Evolutionary conservation across 1,284 basidiomycete genomes (phyloP).

Genomic region (Sanghuangporus sanghuang): DNA sequence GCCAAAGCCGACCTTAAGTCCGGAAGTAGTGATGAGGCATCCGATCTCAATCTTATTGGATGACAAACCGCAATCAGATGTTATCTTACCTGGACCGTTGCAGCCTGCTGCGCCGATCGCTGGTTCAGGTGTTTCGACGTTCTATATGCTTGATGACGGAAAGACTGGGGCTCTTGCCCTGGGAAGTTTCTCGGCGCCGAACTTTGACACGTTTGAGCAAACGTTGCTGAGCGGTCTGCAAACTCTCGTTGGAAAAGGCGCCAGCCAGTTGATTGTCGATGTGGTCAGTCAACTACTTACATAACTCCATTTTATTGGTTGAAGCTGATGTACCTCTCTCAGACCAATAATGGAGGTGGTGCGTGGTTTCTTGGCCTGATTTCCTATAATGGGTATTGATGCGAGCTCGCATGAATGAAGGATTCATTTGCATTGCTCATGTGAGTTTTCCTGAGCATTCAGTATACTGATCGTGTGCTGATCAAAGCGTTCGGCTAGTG

Average conservation of each 20-base stretch:
- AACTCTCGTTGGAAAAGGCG: slow-evolving; percentile 43
- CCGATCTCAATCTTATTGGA: slow-evolving; percentile 47
- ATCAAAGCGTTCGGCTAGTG: slow-evolving; percentile 34
- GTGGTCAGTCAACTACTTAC: slow-evolving; percentile 33
- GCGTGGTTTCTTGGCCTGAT: slow-evolving; percentile 16
- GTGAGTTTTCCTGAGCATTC: slow-evolving; percentile 30
- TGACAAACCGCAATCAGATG: slow-evolving; percentile 38
- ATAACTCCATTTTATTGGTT: not conserved
- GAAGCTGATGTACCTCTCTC: not conserved
- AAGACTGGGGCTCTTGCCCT: slow-evolving; percentile 54
- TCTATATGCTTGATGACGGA: slow-evolving; percentile 48
- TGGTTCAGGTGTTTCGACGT: slow-evolving; percentile 48
- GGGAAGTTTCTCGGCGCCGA: slow-evolving; percentile 49
- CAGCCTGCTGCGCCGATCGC: slow-evolving; percentile 36
- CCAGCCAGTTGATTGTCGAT: slow-evolving; percentile 51
- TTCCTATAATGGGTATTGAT: not conserved
- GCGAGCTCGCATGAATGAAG: slow-evolving; percentile 20
- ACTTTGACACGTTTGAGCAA: slow-evolving; percentile 37
- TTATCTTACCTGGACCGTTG: slow-evolving; percentile 44
- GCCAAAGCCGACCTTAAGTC: slow-evolving; percentile 38
- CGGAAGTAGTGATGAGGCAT: slow-evolving; percentile 34
- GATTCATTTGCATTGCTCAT: slow-evolving; percentile 56
- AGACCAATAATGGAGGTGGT: slow-evolving; percentile 60
- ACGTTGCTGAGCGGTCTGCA: slow-evolving; percentile 45
- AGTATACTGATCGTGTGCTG: not conserved